phyloP scores from a whole-genome alignment of 768 basidiomycete genomes.

The Rhizopogon rudus region DNA sequence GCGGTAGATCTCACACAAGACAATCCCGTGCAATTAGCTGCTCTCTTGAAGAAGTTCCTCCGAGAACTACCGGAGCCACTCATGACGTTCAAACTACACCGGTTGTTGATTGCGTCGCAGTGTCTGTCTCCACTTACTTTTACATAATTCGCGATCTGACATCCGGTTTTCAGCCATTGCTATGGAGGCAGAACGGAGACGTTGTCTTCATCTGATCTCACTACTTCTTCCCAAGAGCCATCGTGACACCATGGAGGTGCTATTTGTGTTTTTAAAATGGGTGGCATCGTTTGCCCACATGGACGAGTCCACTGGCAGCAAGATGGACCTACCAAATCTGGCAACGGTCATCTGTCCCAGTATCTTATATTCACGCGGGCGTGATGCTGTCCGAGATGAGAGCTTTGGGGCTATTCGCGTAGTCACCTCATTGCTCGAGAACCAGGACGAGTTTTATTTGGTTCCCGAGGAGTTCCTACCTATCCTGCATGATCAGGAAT shows the following conservation, averaged over 20 bases:
- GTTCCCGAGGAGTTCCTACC: constrained; percentile 87
- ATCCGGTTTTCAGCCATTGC: constrained; percentile 50
- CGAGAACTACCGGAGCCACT: constrained; percentile 95
- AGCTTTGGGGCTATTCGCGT: constrained; percentile 87
- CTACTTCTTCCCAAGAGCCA: constrained; percentile 88
- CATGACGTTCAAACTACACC: constrained; percentile 91
- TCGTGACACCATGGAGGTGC: constrained; percentile 95
- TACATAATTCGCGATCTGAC: background rate
- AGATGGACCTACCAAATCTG: constrained; percentile 96
- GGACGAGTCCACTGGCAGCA: constrained; percentile 95
- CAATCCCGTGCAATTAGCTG: constrained; percentile 96
- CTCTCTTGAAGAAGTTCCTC: constrained; percentile 94
- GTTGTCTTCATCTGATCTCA: constrained; percentile 80
- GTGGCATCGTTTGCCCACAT: constrained; percentile 98
- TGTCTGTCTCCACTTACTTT: constrained; percentile 45
- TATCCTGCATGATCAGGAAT: constrained; percentile 88
- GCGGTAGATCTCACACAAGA: constrained; percentile 91
- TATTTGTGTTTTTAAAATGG: constrained; percentile 99
- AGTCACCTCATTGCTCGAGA: constrained; percentile 80
- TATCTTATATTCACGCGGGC: constrained; percentile 85
- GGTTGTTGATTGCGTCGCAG: constrained; percentile 83
- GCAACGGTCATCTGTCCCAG: constrained; percentile 98
- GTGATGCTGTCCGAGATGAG: constrained; percentile 86
- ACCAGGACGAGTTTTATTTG: constrained; percentile 94
- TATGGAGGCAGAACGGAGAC: constrained; percentile 70